Evolutionary conservation across 2,329 filamentous ascomycete species (phyloP).

Genomic region (Teratosphaeria gauchensis): DNA sequence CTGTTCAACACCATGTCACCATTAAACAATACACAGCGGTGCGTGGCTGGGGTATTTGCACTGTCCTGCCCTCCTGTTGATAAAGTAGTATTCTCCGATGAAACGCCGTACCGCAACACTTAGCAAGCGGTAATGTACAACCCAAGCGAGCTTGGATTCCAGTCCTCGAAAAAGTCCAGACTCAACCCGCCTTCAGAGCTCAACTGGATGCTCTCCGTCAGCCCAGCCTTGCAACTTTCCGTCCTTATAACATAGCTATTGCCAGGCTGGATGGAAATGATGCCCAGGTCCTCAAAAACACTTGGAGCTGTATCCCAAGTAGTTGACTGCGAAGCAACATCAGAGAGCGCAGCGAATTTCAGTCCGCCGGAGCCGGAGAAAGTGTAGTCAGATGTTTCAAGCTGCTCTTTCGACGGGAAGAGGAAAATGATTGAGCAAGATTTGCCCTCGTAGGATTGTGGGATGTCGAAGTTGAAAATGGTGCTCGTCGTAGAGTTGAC

Average conservation of each 20-base stretch:
- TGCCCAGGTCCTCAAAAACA: constrained; percentile 2
- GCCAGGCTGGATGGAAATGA: constrained; percentile 1
- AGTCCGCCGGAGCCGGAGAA: constrained; percentile 32
- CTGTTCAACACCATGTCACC: neutral
- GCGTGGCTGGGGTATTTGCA: no score
- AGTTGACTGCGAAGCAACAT: constrained; percentile 10
- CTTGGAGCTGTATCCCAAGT: constrained; percentile 14
- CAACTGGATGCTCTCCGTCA: constrained; percentile 1
- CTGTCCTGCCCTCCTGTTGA: no score
- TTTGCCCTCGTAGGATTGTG: constrained; percentile 28
- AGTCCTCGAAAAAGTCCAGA: constrained; percentile 7
- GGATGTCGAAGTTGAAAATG: constrained; percentile 41
- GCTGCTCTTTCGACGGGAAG: constrained; percentile 29
- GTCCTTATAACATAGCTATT: constrained; percentile 7
- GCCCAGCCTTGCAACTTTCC: constrained; percentile 6
- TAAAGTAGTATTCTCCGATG: no score
- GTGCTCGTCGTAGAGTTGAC: constrained; percentile 30
- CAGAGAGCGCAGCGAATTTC: constrained; percentile 17
- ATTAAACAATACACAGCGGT: neutral
- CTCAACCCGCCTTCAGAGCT: constrained; percentile 5
- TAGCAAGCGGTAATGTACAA: neutral
- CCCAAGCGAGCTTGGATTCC: constrained; percentile 1
- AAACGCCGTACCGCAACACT: neutral
- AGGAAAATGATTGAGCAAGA: constrained; percentile 41
- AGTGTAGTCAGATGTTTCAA: constrained; percentile 27